phyloP scores from a whole-genome alignment of 176 grass and related monocot species.

The Carex cristatella region DNA sequence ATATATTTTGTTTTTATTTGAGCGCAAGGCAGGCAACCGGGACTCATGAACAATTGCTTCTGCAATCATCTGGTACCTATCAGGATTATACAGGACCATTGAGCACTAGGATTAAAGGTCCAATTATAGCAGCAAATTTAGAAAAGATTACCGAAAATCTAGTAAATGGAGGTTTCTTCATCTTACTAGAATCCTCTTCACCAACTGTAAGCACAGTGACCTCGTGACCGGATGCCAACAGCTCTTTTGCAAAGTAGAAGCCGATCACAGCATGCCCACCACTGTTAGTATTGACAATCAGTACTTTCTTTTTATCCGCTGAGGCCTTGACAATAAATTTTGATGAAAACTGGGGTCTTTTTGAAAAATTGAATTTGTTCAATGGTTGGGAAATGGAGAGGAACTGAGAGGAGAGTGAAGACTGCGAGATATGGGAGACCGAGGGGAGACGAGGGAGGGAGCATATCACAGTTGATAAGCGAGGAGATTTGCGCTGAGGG shows the following conservation, averaged over 20 bases:
- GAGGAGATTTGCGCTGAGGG: not conserved
- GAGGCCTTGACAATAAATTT: not conserved
- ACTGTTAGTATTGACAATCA: slow-evolving; percentile 67
- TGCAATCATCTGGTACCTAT: not conserved
- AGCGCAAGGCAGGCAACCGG: not conserved
- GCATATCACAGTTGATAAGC: not conserved
- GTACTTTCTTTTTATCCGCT: slow-evolving; percentile 61
- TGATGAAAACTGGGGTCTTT: not conserved
- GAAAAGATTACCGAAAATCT: slow-evolving; percentile 54
- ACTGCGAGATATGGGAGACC: not conserved
- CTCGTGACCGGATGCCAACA: slow-evolving; percentile 54
- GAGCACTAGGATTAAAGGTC: not conserved
- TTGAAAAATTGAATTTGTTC: not conserved
- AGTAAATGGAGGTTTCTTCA: slow-evolving; percentile 91
- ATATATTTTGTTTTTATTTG: not conserved
- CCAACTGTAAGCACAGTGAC: slow-evolving; percentile 92
- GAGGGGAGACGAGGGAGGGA: not conserved
- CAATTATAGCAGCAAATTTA: not conserved
- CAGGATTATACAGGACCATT: not conserved
- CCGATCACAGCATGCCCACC: slow-evolving; percentile 88
- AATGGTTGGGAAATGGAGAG: not conserved
- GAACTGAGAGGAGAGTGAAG: slow-evolving; percentile 14
- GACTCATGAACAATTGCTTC: not conserved
- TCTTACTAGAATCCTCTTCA: slow-evolving; percentile 76
- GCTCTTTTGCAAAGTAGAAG: slow-evolving; percentile 73